Base-by-base conservation (phyloP, 75 land plant species). In the Selaginella tamariscina region DNA sequence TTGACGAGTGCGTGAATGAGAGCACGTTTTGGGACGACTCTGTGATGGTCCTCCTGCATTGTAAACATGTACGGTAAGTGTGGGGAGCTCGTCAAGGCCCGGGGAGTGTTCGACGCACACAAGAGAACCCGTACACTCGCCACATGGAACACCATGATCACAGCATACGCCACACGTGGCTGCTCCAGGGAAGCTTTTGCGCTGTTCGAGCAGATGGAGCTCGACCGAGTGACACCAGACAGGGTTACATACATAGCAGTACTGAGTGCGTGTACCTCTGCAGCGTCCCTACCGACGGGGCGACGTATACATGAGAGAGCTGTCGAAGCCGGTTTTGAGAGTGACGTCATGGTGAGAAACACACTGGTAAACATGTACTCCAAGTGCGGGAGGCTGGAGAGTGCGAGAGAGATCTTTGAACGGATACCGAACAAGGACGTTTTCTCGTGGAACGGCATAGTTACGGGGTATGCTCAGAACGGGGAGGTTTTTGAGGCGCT, bases 21-120 rank as follows among this genome's bases (percentile, higher is more conserved):
- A 39, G 49, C 49, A 5, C 49, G 5, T 15, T 15, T 39, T 15
- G 49, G 49, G 15, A 5, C 49, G 11, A 5, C 5, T 39, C 49
- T 5, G 5, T 15, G 49, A n/a, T n/a, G n/a, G n/a, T n/a, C 49
- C 49, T 5, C 49, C 11, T 5, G 11, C 26, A 21, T 59, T 21
- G 26, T 59, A 2, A 27, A 27, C 62, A 59, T 59, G 62, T 59
- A 59, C 21, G 26, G 27, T n/a, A 59, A 59, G 21, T 59, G 62
- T n/a, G 62, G 26, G n/a, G 26, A 59, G 21, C 23, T 59, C 26
- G 27, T 9, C 24, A 59, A 5, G 5, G 62, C 62, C 21, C 26
- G 27, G 8, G n/a, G 23, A 8, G 18, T 59, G 9, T 59, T 59
- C 26, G 62, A 59, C n/a, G 26, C 5, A 2, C n/a, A n/a, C n/a